A percentile compares a stretch with the other conserved stretches of the same genome.
Conservation (phyloP, 2,329 filamentous ascomycete genomes). For the Blastomyces silverae region DNA sequence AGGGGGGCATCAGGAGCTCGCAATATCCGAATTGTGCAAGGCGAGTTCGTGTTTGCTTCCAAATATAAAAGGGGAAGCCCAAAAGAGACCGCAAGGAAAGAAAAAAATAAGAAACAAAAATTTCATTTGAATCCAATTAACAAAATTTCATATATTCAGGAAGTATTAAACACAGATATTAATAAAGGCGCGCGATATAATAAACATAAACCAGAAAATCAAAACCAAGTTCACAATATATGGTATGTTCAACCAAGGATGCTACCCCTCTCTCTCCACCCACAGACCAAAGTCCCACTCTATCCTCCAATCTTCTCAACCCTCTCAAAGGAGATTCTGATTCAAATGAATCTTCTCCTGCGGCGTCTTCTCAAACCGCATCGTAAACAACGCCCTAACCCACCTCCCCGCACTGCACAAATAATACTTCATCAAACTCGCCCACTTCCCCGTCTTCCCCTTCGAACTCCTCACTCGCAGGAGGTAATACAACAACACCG, state of each 20-base stretch:
- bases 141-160: not conserved
- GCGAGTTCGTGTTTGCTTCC: not conserved
- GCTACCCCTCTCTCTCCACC: not conserved
- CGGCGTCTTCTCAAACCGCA: slow-evolving; percentile 17
- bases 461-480: slow-evolving; percentile 29
- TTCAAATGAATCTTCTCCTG: slow-evolving; percentile 19
- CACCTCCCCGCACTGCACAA: slow-evolving; percentile 13
- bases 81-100: not conserved
- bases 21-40: not conserved
- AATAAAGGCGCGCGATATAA: not conserved
- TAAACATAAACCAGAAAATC: not conserved
- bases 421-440: slow-evolving; percentile 19
- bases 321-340: slow-evolving; percentile 15
- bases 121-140: not conserved
- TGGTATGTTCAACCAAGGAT: not conserved
- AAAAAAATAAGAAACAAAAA: not conserved
- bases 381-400: slow-evolving; percentile 19
- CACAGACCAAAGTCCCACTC: not conserved
- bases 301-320: not conserved
- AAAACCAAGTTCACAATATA: not conserved
- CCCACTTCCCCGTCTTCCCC: slow-evolving; percentile 15
- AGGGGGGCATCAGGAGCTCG: no score
- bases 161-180: not conserved
- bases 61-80: no score
- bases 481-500: slow-evolving; percentile 50